phyloP scores from a whole-genome alignment of 75 land plant genomes.

The Selaginella tamariscina region DNA sequence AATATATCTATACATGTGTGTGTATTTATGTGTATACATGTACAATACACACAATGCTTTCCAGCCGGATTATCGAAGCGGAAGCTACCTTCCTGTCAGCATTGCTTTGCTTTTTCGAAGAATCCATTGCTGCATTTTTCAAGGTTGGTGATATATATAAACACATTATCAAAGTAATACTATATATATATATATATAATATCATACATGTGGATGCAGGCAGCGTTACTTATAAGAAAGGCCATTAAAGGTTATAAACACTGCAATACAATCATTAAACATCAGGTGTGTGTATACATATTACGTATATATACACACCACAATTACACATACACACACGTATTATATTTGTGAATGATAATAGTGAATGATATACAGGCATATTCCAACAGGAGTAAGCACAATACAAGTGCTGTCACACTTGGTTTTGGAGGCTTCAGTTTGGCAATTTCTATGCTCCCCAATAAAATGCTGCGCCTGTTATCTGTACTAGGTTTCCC shows the following conservation, averaged over 20 bases:
- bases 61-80: conserved; percentile 37
- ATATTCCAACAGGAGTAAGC: conserved; percentile 24
- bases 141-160: conserved; percentile 12
- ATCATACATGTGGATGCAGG: conserved; percentile 14
- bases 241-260: conserved; percentile 33
- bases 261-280: conserved; percentile 23
- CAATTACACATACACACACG: too few species aligned
- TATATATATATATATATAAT: background rate
- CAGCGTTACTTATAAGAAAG: conserved; percentile 28
- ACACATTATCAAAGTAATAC: background rate
- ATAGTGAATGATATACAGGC: conserved; percentile 14
- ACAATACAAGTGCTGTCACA: conserved; percentile 30
- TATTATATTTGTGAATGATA: background rate
- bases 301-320: background rate
- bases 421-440: conserved; percentile 41
- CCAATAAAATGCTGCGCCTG: conserved; percentile 27
- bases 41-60: background rate
- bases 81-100: conserved; percentile 30
- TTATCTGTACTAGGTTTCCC: conserved; percentile 35
- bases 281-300: conserved; percentile 12
- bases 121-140: conserved; percentile 32
- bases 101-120: conserved; percentile 32
- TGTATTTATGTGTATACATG: background rate
- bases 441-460: conserved; percentile 33
- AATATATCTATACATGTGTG: conserved; percentile 1